phyloP scores from a whole-genome alignment of 2,329 filamentous ascomycete genomes.

The Conoideocrella luteorostrata region DNA sequence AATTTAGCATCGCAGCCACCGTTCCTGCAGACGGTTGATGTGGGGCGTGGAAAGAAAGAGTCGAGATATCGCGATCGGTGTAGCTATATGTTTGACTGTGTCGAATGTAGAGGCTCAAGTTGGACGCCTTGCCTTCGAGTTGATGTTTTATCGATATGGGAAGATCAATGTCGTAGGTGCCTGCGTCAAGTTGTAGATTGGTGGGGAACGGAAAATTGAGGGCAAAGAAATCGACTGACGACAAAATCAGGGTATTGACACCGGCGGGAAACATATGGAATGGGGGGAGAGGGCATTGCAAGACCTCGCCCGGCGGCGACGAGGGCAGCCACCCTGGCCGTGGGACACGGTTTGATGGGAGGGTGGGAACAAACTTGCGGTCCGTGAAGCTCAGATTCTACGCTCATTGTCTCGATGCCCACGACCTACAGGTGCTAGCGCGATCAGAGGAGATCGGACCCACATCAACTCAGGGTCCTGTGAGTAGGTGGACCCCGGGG shows the following conservation, averaged over 20 bases:
- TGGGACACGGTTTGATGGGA: not conserved
- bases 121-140: not conserved
- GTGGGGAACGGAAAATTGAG: not conserved
- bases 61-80: no score
- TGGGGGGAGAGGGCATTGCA: constrained; percentile 7
- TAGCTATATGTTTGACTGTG: no score
- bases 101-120: no score
- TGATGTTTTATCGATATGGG: no score
- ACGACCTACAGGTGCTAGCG: constrained; percentile 16
- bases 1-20: no score
- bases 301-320: constrained; percentile 1
- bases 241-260: not conserved
- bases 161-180: not conserved
- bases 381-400: constrained; percentile 19
- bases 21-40: no score
- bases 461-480: constrained; percentile 19
- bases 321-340: not conserved
- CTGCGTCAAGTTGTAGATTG: not conserved
- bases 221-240: not conserved
- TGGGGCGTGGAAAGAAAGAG: no score
- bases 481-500: not conserved
- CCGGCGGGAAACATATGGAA: constrained; percentile 4
- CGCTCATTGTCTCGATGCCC: constrained; percentile 29
- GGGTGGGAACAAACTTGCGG: constrained; percentile 4
- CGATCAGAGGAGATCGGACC: constrained; percentile 24